phyloP scores from a whole-genome alignment of 352 stramenopile genomes.

The Vaucheria bursata region DNA sequence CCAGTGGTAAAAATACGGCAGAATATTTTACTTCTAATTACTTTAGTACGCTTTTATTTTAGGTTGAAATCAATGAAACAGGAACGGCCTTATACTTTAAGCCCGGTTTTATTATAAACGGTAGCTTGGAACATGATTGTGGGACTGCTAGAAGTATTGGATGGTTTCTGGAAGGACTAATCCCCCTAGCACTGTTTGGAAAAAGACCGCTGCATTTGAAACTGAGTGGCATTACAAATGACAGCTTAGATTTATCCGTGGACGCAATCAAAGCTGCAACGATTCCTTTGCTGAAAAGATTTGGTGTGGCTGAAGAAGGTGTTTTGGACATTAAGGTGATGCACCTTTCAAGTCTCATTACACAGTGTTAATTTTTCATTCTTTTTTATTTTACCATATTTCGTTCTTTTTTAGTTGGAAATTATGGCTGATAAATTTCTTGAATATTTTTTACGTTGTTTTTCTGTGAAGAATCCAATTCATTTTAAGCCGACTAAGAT shows the following conservation, averaged over 20 bases:
- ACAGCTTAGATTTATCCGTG: constrained; percentile 61
- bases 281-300: constrained; percentile 84
- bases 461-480: too few relatives aligned
- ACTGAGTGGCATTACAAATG: constrained; percentile 89
- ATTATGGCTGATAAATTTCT: too few relatives aligned
- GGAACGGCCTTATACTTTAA: constrained; percentile 92
- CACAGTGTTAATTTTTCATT: too few relatives aligned
- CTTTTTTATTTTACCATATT: too few relatives aligned
- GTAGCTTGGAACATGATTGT: constrained; percentile 88
- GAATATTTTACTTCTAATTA: too few relatives aligned
- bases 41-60: constrained; percentile 16
- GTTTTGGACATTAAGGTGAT: constrained; percentile 38
- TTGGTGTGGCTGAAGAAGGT: constrained; percentile 77
- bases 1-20: too few relatives aligned
- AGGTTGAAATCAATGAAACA: constrained; percentile 98
- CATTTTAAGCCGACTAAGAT: too few relatives aligned
- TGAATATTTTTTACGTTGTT: too few relatives aligned
- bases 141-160: constrained; percentile 75
- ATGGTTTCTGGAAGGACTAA: constrained; percentile 96
- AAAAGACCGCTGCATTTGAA: constrained; percentile 85
- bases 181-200: constrained; percentile 87
- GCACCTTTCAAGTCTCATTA: too few relatives aligned
- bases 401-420: too few relatives aligned
- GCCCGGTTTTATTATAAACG: constrained; percentile 87
- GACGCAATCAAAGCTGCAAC: constrained; percentile 89